phyloP scores from a whole-genome alignment of 768 basidiomycete species.

The Lanmaoa pseudosensibilis region DNA sequence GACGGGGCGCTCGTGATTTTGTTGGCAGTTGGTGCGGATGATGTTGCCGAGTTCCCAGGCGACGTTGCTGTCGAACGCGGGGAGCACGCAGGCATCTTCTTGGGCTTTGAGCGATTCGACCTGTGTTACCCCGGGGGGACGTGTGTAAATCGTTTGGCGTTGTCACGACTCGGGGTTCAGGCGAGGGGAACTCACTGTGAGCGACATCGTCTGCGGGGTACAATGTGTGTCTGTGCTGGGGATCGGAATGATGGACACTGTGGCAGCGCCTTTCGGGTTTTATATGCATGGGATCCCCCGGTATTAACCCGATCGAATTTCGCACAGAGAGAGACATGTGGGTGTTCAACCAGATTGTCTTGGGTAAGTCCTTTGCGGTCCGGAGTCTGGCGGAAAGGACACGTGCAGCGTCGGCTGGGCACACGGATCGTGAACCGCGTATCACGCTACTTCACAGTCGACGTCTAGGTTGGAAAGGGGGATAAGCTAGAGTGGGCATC shows the following conservation, averaged over 20 bases:
- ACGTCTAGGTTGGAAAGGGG: no score
- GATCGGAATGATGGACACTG: not conserved
- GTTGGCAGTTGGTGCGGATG: constrained; percentile 24
- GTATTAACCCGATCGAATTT: not conserved
- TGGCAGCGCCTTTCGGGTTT: not conserved
- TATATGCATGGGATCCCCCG: not conserved
- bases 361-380: not conserved
- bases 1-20: constrained; percentile 20
- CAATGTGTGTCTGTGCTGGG: not conserved
- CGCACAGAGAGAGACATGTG: not conserved
- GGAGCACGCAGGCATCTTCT: constrained; percentile 29
- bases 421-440: no score
- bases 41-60: constrained; percentile 35
- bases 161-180: not conserved
- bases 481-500: no score
- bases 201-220: not conserved
- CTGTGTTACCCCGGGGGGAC: no score
- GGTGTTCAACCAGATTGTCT: not conserved
- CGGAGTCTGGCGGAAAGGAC: no score
- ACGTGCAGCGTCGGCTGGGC: no score
- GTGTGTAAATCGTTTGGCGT: not conserved
- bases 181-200: constrained; percentile 8
- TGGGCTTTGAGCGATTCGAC: constrained; percentile 23
- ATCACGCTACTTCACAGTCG: no score
- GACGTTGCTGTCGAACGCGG: constrained; percentile 31